Conservation (phyloP, 1,284 basidiomycete genomes). For the Omphalotus olearius region DNA sequence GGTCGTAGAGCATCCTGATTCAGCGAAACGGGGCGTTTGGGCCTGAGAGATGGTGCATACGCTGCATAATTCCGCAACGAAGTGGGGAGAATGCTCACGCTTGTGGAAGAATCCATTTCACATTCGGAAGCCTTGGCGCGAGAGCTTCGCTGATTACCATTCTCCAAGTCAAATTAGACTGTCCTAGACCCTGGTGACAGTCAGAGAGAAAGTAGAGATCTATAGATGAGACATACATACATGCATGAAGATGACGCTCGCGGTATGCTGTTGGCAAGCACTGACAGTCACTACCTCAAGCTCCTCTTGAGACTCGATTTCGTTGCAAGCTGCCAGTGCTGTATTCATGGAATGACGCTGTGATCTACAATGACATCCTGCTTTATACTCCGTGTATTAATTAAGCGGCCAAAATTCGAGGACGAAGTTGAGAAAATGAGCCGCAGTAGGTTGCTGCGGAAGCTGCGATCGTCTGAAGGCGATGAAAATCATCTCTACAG, state of each 20-base stretch:
- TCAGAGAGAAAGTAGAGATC: not conserved
- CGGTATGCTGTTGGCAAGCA: slow-evolving; percentile 18
- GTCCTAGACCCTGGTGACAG: slow-evolving; percentile 34
- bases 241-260: slow-evolving; percentile 34
- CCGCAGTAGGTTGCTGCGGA: too few relatives aligned
- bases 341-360: too few relatives aligned
- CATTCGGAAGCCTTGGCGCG: slow-evolving; percentile 30
- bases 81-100: slow-evolving; percentile 27
- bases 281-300: not conserved
- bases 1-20: slow-evolving; percentile 29
- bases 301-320: too few relatives aligned
- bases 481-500: too few relatives aligned
- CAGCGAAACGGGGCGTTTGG: slow-evolving; percentile 27
- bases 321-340: too few relatives aligned
- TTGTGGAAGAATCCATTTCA: slow-evolving; percentile 41
- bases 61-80: slow-evolving; percentile 12
- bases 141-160: slow-evolving; percentile 27
- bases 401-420: too few relatives aligned
- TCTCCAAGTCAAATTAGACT: slow-evolving; percentile 32
- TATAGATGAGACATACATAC: slow-evolving; percentile 19
- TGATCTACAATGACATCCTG: too few relatives aligned
- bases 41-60: slow-evolving; percentile 15
- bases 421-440: too few relatives aligned
- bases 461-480: too few relatives aligned
- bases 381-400: too few relatives aligned